Conservation (phyloP, 306 rosid genomes). For the Parietaria judaica region DNA sequence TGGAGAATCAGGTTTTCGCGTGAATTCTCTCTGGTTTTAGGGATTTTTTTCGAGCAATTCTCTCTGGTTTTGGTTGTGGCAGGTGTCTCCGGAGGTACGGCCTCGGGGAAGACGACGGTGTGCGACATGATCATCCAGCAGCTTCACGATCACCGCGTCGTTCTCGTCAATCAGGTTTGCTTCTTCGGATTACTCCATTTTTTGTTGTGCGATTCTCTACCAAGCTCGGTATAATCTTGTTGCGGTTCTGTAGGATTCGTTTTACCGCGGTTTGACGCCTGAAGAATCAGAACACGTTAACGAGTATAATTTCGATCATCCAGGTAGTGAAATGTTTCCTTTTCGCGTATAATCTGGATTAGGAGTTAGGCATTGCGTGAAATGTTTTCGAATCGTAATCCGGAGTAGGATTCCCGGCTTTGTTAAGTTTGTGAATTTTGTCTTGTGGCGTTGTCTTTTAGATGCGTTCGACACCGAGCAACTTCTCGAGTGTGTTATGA, state of each 20-base stretch:
- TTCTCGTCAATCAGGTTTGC: slow-evolving; percentile 80
- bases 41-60: no score
- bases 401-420: neutral
- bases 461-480: slow-evolving; percentile 96
- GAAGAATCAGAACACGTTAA: slow-evolving; percentile 65
- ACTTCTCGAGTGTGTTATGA: slow-evolving; percentile 63
- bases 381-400: no score
- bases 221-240: neutral
- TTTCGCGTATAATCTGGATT: neutral
- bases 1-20: neutral
- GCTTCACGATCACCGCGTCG: slow-evolving; percentile 95
- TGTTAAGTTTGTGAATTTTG: neutral
- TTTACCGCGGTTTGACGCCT: slow-evolving; percentile 91
- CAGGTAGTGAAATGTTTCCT: slow-evolving; percentile 37
- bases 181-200: neutral
- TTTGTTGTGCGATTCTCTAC: neutral
- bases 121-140: slow-evolving; percentile 99
- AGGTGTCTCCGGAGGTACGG: slow-evolving; percentile 99
- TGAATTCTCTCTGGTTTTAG: neutral
- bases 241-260: slow-evolving; percentile 50
- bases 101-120: slow-evolving; percentile 96
- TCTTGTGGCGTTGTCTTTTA: slow-evolving; percentile 8
- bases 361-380: neutral
- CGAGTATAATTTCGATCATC: slow-evolving; percentile 97
- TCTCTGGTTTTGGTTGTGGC: neutral